phyloP scores from a whole-genome alignment of 2,329 filamentous ascomycete genomes.

The Trichophyton equinum region DNA sequence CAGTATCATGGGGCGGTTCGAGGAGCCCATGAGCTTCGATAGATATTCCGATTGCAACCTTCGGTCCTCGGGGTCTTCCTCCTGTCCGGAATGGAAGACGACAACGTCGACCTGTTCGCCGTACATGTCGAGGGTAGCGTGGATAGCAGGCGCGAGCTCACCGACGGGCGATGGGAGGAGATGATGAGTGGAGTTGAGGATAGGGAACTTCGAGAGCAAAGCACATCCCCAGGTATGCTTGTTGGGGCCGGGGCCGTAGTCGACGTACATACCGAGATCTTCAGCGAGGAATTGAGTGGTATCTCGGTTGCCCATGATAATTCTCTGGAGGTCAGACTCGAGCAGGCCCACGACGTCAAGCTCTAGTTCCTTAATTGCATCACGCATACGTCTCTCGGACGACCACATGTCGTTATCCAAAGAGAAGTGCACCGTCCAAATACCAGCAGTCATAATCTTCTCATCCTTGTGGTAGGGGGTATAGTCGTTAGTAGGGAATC shows the following conservation, averaged over 20 bases:
- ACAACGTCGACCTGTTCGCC: constrained; percentile 84
- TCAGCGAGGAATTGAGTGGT: constrained; percentile 90
- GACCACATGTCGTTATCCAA: constrained; percentile 99
- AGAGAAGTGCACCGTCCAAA: constrained; percentile 98
- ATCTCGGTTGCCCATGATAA: constrained; percentile 99
- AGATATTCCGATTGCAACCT: constrained; percentile 78
- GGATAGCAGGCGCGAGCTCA: constrained; percentile 88
- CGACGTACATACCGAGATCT: constrained; percentile 96
- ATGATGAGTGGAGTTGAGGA: constrained; percentile 92
- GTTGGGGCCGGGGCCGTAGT: constrained; percentile 93
- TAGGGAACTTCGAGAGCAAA: constrained; percentile 91
- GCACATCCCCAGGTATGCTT: constrained; percentile 97
- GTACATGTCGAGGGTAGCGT: constrained; percentile 91
- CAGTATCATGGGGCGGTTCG: constrained; percentile 66
- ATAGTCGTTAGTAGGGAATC: constrained; percentile 89
- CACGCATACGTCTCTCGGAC: constrained; percentile 83
- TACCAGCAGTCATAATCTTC: constrained; percentile 81
- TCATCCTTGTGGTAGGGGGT: constrained; percentile 77
- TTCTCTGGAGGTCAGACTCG: constrained; percentile 84
- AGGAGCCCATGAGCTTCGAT: constrained; percentile 72
- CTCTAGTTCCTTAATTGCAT: constrained; percentile 85
- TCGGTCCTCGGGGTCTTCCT: constrained; percentile 88
- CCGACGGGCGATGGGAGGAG: constrained; percentile 86
- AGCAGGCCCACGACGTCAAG: constrained; percentile 93
- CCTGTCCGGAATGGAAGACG: constrained; percentile 96